Conservation (phyloP, 2,329 filamentous ascomycete genomes). For the Neopestalotiopsis clavispora region DNA sequence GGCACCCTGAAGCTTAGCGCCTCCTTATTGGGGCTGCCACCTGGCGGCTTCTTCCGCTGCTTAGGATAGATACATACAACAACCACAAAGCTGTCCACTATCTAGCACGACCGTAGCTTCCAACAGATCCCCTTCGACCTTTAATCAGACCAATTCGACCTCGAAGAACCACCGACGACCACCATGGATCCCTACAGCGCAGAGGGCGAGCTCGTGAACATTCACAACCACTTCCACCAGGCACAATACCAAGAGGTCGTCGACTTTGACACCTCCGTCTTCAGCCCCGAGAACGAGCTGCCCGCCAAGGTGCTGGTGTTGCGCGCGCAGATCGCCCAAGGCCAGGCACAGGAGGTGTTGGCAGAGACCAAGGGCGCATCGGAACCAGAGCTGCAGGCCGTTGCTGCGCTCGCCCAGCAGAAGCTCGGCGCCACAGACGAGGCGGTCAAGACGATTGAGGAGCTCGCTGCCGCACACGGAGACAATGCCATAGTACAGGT, state of each 20-base stretch:
- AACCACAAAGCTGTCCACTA: slow-evolving; percentile 9
- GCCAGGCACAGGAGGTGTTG: slow-evolving; percentile 76
- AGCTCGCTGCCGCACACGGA: slow-evolving; percentile 67
- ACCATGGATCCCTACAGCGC: slow-evolving; percentile 75
- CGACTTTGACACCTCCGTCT: slow-evolving; percentile 80
- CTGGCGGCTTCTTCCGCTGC: slow-evolving; percentile 23
- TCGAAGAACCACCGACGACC: slow-evolving; percentile 27
- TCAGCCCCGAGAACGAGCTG: slow-evolving; percentile 79
- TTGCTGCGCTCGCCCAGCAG: slow-evolving; percentile 76
- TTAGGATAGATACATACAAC: not conserved
- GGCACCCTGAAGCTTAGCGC: not conserved
- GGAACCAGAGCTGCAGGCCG: slow-evolving; percentile 76
- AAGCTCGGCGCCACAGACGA: slow-evolving; percentile 62
- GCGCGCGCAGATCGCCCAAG: slow-evolving; percentile 82
- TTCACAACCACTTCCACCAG: slow-evolving; percentile 74
- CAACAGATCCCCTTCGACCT: not conserved
- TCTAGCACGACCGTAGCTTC: slow-evolving; percentile 2
- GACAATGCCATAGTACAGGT: slow-evolving; percentile 86
- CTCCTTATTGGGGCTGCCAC: slow-evolving; percentile 20
- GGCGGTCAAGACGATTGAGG: slow-evolving; percentile 68
- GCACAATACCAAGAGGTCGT: slow-evolving; percentile 87
- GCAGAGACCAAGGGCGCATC: slow-evolving; percentile 67
- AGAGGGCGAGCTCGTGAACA: slow-evolving; percentile 74
- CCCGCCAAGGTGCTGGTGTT: slow-evolving; percentile 79
- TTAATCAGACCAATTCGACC: slow-evolving; percentile 4